Evolutionary conservation across 495 filamentous ascomycete genomes (phyloP).

Genomic region (Chaetomium cochliodes): DNA sequence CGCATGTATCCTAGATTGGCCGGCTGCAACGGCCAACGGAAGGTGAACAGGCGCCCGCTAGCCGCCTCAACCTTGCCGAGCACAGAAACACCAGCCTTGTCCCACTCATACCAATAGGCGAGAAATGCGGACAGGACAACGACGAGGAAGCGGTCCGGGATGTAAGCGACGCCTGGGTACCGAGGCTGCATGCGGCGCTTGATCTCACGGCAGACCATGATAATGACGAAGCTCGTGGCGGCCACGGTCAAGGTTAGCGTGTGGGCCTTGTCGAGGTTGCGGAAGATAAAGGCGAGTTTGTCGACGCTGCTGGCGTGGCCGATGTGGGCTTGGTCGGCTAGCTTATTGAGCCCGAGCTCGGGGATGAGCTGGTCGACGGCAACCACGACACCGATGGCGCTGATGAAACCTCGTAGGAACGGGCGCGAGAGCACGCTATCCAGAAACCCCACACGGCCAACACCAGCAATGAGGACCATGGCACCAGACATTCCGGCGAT

Average conservation of each 20-base stretch:
- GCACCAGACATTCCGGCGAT: conserved; percentile 83
- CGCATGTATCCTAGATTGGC: conserved; percentile 74
- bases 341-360: conserved; percentile 72
- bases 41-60: conserved; percentile 66
- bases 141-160: conserved; percentile 89
- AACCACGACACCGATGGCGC: conserved; percentile 93
- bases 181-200: conserved; percentile 81
- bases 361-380: conserved; percentile 91
- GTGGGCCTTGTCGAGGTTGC: conserved; percentile 64
- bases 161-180: conserved; percentile 77
- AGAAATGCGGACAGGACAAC: conserved; percentile 84
- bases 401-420: conserved; percentile 93
- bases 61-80: conserved; percentile 75
- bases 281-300: conserved; percentile 77
- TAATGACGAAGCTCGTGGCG: conserved; percentile 76
- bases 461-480: conserved; percentile 79
- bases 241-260: conserved; percentile 71
- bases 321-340: conserved; percentile 57
- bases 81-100: conserved; percentile 74
- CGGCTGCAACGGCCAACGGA: conserved; percentile 80
- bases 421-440: conserved; percentile 92
- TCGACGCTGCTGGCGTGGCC: conserved; percentile 79
- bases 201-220: conserved; percentile 79
- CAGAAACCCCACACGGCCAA: conserved; percentile 85
- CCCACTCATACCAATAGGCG: conserved; percentile 77